Evolutionary conservation across 768 basidiomycete species (phyloP).

Genomic region (Mycena haematopus): DNA sequence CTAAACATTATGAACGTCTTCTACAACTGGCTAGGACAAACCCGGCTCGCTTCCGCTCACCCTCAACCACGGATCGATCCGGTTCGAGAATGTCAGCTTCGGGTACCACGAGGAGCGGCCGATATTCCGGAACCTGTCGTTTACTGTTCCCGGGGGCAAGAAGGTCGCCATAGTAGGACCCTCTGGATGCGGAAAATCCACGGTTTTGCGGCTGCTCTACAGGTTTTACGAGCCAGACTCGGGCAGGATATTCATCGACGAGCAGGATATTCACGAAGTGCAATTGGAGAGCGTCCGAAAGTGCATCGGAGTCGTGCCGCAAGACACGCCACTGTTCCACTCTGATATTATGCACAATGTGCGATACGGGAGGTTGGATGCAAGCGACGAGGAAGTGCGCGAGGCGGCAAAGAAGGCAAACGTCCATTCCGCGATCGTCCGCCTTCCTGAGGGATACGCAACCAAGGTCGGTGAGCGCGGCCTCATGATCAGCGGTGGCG

Average conservation of each 20-base stretch:
- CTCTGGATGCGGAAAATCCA: constrained; percentile 97
- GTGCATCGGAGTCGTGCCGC: constrained; percentile 92
- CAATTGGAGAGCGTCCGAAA: constrained; percentile 75
- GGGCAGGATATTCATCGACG: constrained; percentile 87
- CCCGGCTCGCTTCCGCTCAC: constrained; percentile 69
- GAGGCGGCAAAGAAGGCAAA: constrained; percentile 87
- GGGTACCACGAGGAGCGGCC: constrained; percentile 91
- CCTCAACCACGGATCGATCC: constrained; percentile 84
- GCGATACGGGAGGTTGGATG: constrained; percentile 87
- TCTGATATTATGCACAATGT: constrained; percentile 95
- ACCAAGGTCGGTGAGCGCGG: constrained; percentile 97
- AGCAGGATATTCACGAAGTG: constrained; percentile 80
- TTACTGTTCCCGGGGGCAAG: constrained; percentile 93
- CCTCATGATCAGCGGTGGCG: constrained; percentile 97
- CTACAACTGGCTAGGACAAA: constrained; percentile 58
- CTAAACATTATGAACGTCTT: background rate
- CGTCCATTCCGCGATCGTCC: constrained; percentile 80
- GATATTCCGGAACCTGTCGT: constrained; percentile 88
- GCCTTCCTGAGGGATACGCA: constrained; percentile 83
- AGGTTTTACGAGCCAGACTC: constrained; percentile 89
- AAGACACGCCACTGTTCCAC: constrained; percentile 98
- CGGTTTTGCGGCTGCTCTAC: constrained; percentile 92
- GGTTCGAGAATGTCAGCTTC: constrained; percentile 92
- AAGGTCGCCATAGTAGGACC: constrained; percentile 98
- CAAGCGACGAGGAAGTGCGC: constrained; percentile 88